phyloP scores from a whole-genome alignment of 192 early-diverging fungal species.

The Coemansia sp. region DNA sequence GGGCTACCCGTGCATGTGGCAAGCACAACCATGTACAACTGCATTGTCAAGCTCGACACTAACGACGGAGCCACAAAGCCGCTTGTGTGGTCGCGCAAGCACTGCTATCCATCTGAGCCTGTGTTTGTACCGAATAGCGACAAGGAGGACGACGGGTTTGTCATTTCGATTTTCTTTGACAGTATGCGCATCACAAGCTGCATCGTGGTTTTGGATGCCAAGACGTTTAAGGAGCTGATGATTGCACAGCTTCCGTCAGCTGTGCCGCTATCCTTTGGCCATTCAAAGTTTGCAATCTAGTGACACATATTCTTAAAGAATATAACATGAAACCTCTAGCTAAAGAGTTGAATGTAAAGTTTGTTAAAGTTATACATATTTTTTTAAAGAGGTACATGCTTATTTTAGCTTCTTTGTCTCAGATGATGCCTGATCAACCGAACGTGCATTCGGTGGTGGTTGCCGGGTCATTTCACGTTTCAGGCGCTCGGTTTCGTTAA shows the following conservation, averaged over 20 bases:
- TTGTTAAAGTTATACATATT: not conserved
- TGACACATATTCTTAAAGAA: no score
- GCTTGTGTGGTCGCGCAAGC: slow-evolving; percentile 52
- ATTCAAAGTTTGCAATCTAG: slow-evolving; percentile 50
- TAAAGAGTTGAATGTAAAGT: not conserved
- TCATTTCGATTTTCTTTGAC: slow-evolving; percentile 74
- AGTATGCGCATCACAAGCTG: slow-evolving; percentile 63
- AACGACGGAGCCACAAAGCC: slow-evolving; percentile 35
- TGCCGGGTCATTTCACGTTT: slow-evolving; percentile 15
- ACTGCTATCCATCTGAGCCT: slow-evolving; percentile 78
- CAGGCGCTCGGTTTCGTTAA: slow-evolving; percentile 17
- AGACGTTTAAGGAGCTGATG: slow-evolving; percentile 60
- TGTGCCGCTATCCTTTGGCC: slow-evolving; percentile 72
- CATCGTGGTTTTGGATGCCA: slow-evolving; percentile 73
- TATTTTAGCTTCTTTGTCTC: slow-evolving; percentile 11
- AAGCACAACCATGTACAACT: slow-evolving; percentile 54
- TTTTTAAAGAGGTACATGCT: no score
- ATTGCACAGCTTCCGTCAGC: slow-evolving; percentile 64
- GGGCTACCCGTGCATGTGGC: slow-evolving; percentile 15
- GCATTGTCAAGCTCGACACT: slow-evolving; percentile 56
- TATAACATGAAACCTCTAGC: not conserved
- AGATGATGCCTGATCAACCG: not conserved
- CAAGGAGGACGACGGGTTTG: slow-evolving; percentile 71
- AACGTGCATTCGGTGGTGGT: not conserved
- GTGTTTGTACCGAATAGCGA: slow-evolving; percentile 66